A percentile compares a stretch with the other conserved stretches of the same genome.
phyloP scores from a whole-genome alignment of 2,329 filamentous ascomycete genomes.

The Magnaporthiopsis rhizophila region DNA sequence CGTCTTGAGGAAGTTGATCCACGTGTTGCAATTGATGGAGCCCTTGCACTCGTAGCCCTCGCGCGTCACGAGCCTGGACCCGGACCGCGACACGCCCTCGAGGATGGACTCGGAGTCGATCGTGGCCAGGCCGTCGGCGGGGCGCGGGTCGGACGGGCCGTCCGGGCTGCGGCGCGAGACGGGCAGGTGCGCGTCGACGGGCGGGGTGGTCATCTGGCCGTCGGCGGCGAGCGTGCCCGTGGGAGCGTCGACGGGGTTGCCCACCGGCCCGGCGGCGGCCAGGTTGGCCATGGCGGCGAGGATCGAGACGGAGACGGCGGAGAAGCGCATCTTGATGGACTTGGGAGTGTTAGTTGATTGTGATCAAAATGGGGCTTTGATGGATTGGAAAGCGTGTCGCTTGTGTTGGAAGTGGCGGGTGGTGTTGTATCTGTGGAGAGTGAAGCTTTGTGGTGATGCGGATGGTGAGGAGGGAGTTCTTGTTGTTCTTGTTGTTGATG shows the following conservation, averaged over 20 bases:
- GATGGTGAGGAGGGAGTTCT: no score
- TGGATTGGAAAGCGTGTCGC: no score
- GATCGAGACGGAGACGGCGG: background rate
- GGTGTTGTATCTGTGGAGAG: no score
- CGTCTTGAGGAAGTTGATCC: background rate
- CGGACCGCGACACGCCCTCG: background rate
- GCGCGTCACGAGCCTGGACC: background rate
- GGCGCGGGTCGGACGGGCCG: background rate
- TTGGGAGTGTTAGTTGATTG: background rate
- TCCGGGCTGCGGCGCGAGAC: background rate
- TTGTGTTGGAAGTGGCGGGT: no score
- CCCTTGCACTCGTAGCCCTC: background rate
- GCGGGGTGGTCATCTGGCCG: background rate
- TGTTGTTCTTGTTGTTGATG: no score
- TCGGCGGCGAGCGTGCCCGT: no score
- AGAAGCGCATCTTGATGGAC: background rate
- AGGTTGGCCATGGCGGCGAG: no score
- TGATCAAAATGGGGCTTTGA: background rate
- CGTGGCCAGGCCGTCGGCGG: background rate
- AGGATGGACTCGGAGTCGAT: background rate
- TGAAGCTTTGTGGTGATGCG: no score
- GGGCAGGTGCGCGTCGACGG: background rate
- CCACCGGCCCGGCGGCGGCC: no score
- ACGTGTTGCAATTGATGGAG: background rate
- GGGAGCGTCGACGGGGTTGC: no score